A percentile compares a stretch with the other conserved stretches of the same genome.
phyloP scores from a whole-genome alignment of 371 early-diverging fungal genomes.

The Saksenaea vasiformis region DNA sequence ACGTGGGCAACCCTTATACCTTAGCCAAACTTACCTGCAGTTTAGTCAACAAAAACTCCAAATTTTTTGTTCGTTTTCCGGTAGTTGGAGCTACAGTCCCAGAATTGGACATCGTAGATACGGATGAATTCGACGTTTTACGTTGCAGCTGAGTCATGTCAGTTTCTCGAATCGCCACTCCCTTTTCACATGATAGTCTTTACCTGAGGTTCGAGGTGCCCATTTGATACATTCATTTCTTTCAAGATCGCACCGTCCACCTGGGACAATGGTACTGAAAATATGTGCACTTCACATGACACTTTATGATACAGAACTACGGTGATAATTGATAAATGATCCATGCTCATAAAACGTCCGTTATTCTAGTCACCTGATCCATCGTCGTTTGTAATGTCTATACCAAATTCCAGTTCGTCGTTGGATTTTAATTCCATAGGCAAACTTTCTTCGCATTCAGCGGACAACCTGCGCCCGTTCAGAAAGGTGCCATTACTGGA shows the following conservation, averaged over 20 bases:
- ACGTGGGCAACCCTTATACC: constrained; percentile 2
- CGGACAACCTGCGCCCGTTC: constrained; percentile 73
- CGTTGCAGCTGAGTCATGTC: constrained; percentile 8
- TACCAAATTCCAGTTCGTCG: constrained; percentile 84
- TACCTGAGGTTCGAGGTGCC: constrained; percentile 8
- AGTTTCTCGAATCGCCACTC: neutral
- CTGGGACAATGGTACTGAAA: constrained; percentile 39
- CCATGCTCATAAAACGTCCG: neutral
- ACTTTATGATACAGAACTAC: constrained; percentile 75
- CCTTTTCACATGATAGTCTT: neutral
- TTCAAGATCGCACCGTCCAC: constrained; percentile 32
- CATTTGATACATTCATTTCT: constrained; percentile 21
- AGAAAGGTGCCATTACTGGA: constrained; percentile 90
- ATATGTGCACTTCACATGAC: constrained; percentile 57
- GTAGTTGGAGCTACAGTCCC: constrained; percentile 5
- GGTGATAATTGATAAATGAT: neutral
- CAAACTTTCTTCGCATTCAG: constrained; percentile 67
- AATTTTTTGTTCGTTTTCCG: constrained; percentile 16
- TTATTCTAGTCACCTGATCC: constrained; percentile 34
- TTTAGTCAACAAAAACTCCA: constrained; percentile 32
- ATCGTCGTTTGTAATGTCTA: constrained; percentile 79
- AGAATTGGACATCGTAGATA: constrained; percentile 14
- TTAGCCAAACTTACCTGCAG: constrained; percentile 29
- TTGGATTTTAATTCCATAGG: constrained; percentile 63
- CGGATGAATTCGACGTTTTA: constrained; percentile 17